Evolutionary conservation across 176 grass and related monocot genomes (phyloP), one percentile per base, ranked within the genome.

Genomic region (Oropetium thomaeum): DNA sequence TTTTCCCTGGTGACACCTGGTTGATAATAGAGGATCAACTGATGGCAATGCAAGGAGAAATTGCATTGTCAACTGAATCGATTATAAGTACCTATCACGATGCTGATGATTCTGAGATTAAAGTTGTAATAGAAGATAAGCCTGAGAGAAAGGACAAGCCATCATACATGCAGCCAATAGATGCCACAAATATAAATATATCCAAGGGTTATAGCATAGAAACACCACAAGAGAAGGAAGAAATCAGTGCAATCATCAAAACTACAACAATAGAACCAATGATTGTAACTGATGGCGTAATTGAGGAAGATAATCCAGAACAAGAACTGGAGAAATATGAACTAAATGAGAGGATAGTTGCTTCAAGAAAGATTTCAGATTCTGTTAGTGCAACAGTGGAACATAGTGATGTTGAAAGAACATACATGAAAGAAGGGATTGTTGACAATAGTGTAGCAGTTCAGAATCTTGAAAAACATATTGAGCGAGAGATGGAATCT

Each of bases 51-150:
- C 65, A 84, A 81, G 70, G 47, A 69, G 58, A 76, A 71, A 30
- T 14, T 76, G 66, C 58, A 75, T 66, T 48, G 51, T 84, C 86
- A 76, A 76, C 55, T 59, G 58, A 84, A 84, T 71, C 65, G 40
- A 66, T 71, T 59, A 29, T 37, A 28, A 84, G 47, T 48, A 67
- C 62, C 76, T 71, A 71, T 52, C 26, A 51, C 45, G 77, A 89
- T 89, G 71, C 58, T 72, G 60, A 59, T 74, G 83, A 85, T 67
- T 85, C 76, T 85, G 82, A 84, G 59, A 60, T 71, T 51, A 85
- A 84, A 35, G 57, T 84, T 42, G 66, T 81, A 35, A 65, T 71
- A 42, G 48, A 84, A 81, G 63, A 76, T 71, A 78, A 84, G 57
- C 31, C 48, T 79, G 71, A 26, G 68, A 32, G 72, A 67, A 82